These are phyloP conservation scores for Mycena kentingensis DNA, from an alignment of 768 basidiomycete genomes.

Conservation along the genomic window DNA sequence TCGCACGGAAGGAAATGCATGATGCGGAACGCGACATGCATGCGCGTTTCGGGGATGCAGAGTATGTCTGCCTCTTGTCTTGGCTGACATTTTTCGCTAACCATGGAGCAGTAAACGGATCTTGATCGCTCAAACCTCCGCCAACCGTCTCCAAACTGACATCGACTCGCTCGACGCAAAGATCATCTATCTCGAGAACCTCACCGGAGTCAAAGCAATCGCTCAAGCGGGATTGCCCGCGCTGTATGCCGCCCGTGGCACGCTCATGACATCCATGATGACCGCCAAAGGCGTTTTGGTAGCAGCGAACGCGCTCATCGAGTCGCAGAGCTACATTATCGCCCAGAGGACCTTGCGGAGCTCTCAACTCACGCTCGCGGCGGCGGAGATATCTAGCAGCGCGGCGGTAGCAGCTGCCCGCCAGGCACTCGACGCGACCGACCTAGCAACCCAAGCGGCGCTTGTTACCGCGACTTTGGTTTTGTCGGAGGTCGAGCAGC, in stretches of 20 bases:
- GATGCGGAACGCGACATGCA: background rate
- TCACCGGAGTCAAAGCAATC: background rate
- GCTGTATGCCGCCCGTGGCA: background rate
- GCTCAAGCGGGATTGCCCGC: background rate
- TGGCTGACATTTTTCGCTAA: background rate
- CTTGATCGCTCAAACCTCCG: background rate
- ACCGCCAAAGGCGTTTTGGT: background rate
- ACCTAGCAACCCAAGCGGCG: background rate
- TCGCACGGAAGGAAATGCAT: background rate
- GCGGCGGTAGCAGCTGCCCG: background rate
- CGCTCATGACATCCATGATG: background rate
- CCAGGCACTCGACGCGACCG: background rate
- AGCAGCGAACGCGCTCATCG: background rate
- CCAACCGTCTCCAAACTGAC: background rate
- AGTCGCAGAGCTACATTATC: background rate
- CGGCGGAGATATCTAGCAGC: background rate
- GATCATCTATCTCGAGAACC: background rate
- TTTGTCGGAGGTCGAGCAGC: background rate
- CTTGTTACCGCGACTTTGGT: background rate
- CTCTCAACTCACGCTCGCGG: background rate
- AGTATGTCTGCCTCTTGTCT: background rate
- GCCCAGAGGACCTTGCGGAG: background rate
- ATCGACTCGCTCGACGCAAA: background rate
- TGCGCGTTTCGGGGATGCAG: constrained; percentile 1
- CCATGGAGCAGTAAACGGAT: background rate